phyloP scores from a whole-genome alignment of 352 stramenopile genomes.

The Pythium sukuiense region DNA sequence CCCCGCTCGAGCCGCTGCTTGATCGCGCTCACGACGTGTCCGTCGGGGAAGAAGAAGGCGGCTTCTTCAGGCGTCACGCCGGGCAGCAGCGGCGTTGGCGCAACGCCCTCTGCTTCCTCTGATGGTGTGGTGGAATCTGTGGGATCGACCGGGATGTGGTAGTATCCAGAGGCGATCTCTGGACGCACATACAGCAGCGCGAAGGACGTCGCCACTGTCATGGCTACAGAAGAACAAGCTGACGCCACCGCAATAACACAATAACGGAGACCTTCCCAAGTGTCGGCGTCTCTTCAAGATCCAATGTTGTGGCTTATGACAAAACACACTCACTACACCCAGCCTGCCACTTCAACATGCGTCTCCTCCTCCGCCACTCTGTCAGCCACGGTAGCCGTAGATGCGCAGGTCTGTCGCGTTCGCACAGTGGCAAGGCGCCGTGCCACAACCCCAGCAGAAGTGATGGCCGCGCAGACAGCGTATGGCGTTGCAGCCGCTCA shows the following conservation, averaged over 20 bases:
- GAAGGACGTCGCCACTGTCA: conserved; percentile 26
- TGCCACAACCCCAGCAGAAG: conserved; percentile 58
- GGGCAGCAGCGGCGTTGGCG: conserved; percentile 24
- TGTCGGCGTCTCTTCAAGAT: conserved; percentile 27
- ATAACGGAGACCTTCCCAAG: conserved; percentile 3
- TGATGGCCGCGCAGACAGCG: conserved; percentile 54
- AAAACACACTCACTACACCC: background rate
- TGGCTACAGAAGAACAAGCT: background rate
- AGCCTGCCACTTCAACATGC: conserved; percentile 2
- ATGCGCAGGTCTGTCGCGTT: background rate
- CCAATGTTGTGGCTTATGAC: background rate
- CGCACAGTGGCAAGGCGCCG: conserved; percentile 42
- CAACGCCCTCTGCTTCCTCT: conserved; percentile 1
- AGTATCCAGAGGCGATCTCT: conserved; percentile 59
- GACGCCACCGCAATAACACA: background rate
- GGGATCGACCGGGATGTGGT: conserved; percentile 32
- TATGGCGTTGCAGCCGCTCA: conserved; percentile 58
- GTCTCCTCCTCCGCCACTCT: background rate
- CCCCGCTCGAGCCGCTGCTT: conserved; percentile 40
- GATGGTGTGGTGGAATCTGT: background rate
- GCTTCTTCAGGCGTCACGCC: conserved; percentile 45
- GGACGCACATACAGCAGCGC: conserved; percentile 56
- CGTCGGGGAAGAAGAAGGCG: conserved; percentile 39
- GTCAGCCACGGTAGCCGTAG: conserved; percentile 15
- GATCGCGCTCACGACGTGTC: conserved; percentile 40